Evolutionary conservation across 192 early-diverging fungal genomes (phyloP).

Genomic region (Coemansia asiatica): DNA sequence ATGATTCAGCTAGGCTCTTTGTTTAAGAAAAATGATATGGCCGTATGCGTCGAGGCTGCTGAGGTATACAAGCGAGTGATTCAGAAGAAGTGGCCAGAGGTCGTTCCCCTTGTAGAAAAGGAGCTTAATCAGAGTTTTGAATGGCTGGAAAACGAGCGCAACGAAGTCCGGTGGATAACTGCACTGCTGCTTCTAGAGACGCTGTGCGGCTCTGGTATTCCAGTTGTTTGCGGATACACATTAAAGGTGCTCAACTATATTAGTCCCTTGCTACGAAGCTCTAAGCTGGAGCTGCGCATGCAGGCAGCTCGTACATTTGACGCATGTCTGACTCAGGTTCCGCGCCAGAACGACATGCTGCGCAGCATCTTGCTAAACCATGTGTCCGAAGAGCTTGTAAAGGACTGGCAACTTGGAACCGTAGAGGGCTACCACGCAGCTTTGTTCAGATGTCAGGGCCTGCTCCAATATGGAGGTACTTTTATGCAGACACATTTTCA

Average conservation of each 20-base stretch:
- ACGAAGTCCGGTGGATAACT: constrained; percentile 21
- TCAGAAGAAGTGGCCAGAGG: constrained; percentile 16
- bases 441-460: constrained; percentile 73
- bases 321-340: constrained; percentile 73
- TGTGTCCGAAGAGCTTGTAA: constrained; percentile 79
- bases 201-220: constrained; percentile 49
- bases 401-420: constrained; percentile 65
- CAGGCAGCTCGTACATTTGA: constrained; percentile 79
- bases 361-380: constrained; percentile 68
- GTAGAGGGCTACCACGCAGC: constrained; percentile 83
- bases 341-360: constrained; percentile 72
- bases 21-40: constrained; percentile 8
- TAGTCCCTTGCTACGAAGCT: constrained; percentile 81
- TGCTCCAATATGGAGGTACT: constrained; percentile 77
- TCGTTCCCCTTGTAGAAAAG: constrained; percentile 13
- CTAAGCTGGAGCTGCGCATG: constrained; percentile 73
- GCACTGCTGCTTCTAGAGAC: constrained; percentile 29
- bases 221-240: constrained; percentile 80
- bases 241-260: constrained; percentile 80
- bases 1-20: constrained; percentile 18
- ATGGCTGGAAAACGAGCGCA: constrained; percentile 24
- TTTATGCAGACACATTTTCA: constrained; percentile 79
- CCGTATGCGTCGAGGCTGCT: constrained; percentile 24
- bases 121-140: constrained; percentile 29
- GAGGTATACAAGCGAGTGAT: constrained; percentile 22